A percentile compares a stretch with the other conserved stretches of the same genome.
phyloP scores from a whole-genome alignment of 495 filamentous ascomycete species.

The Hyaloscypha finlandica region DNA sequence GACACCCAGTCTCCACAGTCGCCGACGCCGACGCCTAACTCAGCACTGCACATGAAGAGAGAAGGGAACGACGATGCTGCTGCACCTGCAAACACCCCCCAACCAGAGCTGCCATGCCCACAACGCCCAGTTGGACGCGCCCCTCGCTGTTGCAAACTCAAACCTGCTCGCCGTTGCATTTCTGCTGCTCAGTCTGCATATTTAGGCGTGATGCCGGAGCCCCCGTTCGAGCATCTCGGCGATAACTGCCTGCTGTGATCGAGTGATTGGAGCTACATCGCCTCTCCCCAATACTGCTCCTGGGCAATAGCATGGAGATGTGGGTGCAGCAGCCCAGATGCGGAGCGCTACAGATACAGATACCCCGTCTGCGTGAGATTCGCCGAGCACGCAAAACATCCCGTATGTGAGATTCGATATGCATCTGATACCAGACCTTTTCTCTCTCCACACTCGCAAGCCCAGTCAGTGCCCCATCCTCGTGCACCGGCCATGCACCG shows the following conservation, averaged over 20 bases:
- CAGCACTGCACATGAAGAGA: not conserved
- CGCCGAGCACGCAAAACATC: not conserved
- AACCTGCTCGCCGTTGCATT: constrained; percentile 8
- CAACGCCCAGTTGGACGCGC: not conserved
- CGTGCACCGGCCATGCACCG: constrained; percentile 10
- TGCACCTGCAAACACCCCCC: not conserved
- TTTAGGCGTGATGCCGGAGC: constrained; percentile 22
- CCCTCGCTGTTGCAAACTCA: not conserved
- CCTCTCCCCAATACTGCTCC: constrained; percentile 1
- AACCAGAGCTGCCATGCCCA: not conserved
- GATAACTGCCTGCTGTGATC: constrained; percentile 1
- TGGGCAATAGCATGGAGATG: constrained; percentile 21
- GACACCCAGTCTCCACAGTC: not conserved
- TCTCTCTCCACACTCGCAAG: constrained; percentile 11
- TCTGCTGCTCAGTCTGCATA: constrained; percentile 15
- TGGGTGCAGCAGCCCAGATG: constrained; percentile 15
- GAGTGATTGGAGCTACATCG: constrained; percentile 11
- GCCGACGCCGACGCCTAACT: not conserved
- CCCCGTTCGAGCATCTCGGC: not conserved
- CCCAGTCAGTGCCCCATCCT: not conserved
- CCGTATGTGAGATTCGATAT: constrained; percentile 13
- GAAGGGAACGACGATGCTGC: not conserved
- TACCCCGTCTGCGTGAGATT: not conserved
- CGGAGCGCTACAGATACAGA: constrained; percentile 10
- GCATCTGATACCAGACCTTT: constrained; percentile 17